Base-by-base conservation (phyloP, 2,329 filamentous ascomycete species). In the Colletotrichum lindemuthianum region DNA sequence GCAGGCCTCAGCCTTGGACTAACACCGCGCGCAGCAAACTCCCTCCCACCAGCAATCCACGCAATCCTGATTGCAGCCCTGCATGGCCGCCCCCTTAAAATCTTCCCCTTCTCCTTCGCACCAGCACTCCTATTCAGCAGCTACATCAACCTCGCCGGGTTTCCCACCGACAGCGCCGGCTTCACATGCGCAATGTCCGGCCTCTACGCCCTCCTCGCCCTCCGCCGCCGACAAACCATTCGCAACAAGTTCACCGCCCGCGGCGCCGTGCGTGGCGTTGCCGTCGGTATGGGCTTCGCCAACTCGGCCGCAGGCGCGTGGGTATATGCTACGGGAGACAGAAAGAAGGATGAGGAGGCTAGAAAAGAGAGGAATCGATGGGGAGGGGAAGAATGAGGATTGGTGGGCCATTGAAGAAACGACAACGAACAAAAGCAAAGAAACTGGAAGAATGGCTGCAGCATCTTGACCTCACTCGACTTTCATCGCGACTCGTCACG, bases 91-190 rank as follows among this genome's bases (percentile, higher is more conserved):
- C 86, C 86, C 39, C 72, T 85, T 52, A 82, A 84, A 68, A 69
- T 77, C 11, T 74, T 86, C 4, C 83, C 85, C 40, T 79, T 87
- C 70, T 70, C 79, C 54, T 81, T 83, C 71, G 74, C 78, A n/a
- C 82, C 83, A 32, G 78, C 84, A 33, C 81, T 88, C 37, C 74
- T 86, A 60, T 86, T 88, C 75, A 78, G 81, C 58, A 83, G 81
- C 72, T 88, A 88, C 76, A 81, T 87, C 70, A 87, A 86, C 73
- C 80, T 88, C 7, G 84, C 85, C 16, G 86, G 86, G 63, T 87
- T 84, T 76, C 82, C 81, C 66, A 85, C 83, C 55, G 85, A 86
- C 71, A 81, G 80, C 60, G 86, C 85, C 2, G 86, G 84, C 54
- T 75, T 88, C 60, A 80, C 83, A 0, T 83, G 83, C 56, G 84